Percentiles rank a stretch among this genome's conserved stretches.
These are phyloP conservation scores for Thalassiosira livingstoniorum DNA, from an alignment of 352 stramenopile genomes.

Conservation along the genomic window DNA sequence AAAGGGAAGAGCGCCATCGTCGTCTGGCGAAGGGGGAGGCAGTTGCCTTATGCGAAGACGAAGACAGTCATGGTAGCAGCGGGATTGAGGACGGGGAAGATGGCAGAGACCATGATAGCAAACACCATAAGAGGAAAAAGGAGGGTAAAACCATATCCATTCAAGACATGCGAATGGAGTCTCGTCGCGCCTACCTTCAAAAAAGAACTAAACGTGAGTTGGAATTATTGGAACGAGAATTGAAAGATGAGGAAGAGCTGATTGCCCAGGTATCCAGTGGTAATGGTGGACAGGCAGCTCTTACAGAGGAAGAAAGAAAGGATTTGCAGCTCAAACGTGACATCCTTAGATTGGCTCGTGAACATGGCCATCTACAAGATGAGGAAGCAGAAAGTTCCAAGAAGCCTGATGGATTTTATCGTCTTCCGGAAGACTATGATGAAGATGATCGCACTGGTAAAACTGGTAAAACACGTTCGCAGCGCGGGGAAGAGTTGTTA, in stretches of 20 bases:
- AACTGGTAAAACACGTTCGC: constrained; percentile 89
- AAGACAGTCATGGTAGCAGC: no score
- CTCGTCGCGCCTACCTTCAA: constrained; percentile 95
- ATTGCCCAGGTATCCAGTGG: constrained; percentile 84
- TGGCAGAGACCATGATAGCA: constrained; percentile 77
- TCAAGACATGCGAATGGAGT: constrained; percentile 90
- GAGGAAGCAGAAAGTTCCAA: constrained; percentile 67
- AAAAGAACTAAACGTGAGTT: constrained; percentile 98
- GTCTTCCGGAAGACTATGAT: constrained; percentile 96
- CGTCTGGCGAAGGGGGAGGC: constrained; percentile 66
- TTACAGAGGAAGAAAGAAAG: constrained; percentile 88
- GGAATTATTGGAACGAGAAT: constrained; percentile 89
- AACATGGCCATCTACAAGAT: constrained; percentile 67
- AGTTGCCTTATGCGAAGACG: constrained; percentile 40
- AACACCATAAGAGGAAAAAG: constrained; percentile 66
- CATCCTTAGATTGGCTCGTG: constrained; percentile 91
- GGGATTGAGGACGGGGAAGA: constrained; percentile 11
- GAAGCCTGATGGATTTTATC: constrained; percentile 88
- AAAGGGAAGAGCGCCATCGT: constrained; percentile 68
- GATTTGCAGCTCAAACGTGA: constrained; percentile 89
- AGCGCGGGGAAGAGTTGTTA: constrained; percentile 92
- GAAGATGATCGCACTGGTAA: constrained; percentile 93
- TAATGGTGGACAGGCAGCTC: constrained; percentile 76
- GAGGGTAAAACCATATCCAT: constrained; percentile 72
- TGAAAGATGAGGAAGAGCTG: constrained; percentile 90